phyloP scores from a whole-genome alignment of 1,284 basidiomycete genomes.

The Sporisorium reilianum region DNA sequence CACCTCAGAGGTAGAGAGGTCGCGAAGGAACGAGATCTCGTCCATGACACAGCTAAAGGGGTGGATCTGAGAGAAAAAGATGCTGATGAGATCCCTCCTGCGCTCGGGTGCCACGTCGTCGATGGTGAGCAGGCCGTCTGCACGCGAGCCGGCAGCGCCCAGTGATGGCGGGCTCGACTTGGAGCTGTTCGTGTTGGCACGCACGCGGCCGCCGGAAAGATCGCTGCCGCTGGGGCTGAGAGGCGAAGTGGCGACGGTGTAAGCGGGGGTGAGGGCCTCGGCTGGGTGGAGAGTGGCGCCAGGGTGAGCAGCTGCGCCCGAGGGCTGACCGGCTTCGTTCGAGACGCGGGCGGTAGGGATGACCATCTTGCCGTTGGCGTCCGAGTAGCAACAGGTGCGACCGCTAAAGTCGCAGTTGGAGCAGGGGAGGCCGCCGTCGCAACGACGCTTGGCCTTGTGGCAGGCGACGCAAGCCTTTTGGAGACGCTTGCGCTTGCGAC shows the following conservation, averaged over 20 bases:
- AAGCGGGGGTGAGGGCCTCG: constrained; percentile 28
- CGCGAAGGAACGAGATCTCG: constrained; percentile 71
- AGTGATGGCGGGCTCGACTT: constrained; percentile 38
- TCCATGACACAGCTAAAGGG: constrained; percentile 71
- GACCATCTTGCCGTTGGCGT: constrained; percentile 55
- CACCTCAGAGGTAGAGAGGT: constrained; percentile 69
- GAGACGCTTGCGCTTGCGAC: constrained; percentile 63
- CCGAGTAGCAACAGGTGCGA: constrained; percentile 70
- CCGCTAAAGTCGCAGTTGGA: constrained; percentile 72
- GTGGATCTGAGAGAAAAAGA: constrained; percentile 70
- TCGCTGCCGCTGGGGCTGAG: constrained; percentile 36
- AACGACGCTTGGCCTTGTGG: constrained; percentile 72
- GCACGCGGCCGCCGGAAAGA: constrained; percentile 28
- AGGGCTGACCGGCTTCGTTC: constrained; percentile 24
- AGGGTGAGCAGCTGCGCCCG: constrained; percentile 6
- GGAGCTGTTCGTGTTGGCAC: constrained; percentile 42
- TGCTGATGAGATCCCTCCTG: constrained; percentile 52
- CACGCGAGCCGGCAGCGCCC: constrained; percentile 17
- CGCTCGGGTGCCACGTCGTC: constrained; percentile 43
- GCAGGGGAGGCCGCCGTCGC: constrained; percentile 72
- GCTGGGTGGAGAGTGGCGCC: constrained; percentile 30
- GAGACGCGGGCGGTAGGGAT: constrained; percentile 50
- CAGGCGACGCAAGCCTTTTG: constrained; percentile 65
- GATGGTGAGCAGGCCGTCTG: constrained; percentile 35
- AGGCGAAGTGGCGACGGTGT: constrained; percentile 15